Base-by-base conservation (phyloP, 257 asterid species). In the Jacaranda copaia region DNA sequence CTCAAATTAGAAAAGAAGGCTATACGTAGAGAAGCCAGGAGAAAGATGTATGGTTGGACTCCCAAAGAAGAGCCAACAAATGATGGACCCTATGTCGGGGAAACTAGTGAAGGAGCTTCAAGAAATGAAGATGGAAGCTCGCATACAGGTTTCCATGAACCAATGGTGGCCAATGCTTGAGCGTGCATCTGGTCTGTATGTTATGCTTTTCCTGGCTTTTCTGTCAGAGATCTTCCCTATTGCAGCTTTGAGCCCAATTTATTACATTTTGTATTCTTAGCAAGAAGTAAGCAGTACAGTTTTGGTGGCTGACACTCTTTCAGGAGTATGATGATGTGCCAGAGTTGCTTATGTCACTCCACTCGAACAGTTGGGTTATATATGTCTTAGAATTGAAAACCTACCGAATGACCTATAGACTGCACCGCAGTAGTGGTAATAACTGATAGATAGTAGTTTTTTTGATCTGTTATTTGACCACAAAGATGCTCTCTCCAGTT, bases 21-120 rank as follows among this genome's bases (percentile, higher is more conserved):
- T 38, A 82, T 81, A 52, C 93, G 94, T 14, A 85, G 89, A 82
- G 97, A 95, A 68, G 87, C 86, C 60, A 86, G 96, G 87, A 84
- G 97, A 80, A 88, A 86, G 84, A 74, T 86, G 77, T 89, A 86
- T 32, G 96, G 95, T 75, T 87, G 86, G 84, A 75, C 92, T 42
- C 73, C 87, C 25, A 87, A 84, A 83, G 53, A 86, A 38, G 90
- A 81, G 69, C 63, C 19, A 49, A 66, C 72, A 7, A 68, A 79
- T 20, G 91, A 86, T 13, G 91, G 76, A 8, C 75, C 38, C 8
- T 80, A 78, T 61, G 38, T 35, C 15, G 88, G 59, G n/a, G 90
- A 73, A 79, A 86, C 52, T 19, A 81, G 61, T 18, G 88, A 72
- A 20, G 79, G 77, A 35, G 42, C 77, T 55, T 73, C 85, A 5